Percentiles rank a stretch among this genome's conserved stretches.
These are phyloP conservation scores for Plasmodium knowlesi DNA, from an alignment of 169 alveolate genomes.

Conservation along the genomic window DNA sequence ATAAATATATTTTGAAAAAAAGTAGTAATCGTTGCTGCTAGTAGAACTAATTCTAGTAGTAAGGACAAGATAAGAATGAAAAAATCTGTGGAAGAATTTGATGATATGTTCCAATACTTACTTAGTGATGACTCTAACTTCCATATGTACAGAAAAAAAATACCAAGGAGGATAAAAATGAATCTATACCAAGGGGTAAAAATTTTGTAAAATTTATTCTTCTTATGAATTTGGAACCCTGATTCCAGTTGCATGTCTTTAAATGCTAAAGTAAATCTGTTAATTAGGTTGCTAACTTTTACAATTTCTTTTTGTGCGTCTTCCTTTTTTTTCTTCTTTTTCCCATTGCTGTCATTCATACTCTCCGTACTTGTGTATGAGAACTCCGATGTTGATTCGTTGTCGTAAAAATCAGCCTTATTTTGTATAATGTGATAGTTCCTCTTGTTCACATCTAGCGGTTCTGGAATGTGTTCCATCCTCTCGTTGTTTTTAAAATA, in stretches of 20 bases:
- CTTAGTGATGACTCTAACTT: conserved; percentile 57
- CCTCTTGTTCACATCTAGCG: conserved; percentile 66
- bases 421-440: conserved; percentile 72
- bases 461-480: conserved; percentile 76
- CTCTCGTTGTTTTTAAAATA: conserved; percentile 69
- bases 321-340: conserved; percentile 36
- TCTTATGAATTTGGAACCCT: conserved; percentile 80
- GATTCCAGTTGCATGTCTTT: conserved; percentile 85
- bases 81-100: conserved; percentile 38
- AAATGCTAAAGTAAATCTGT: conserved; percentile 81
- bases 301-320: conserved; percentile 67
- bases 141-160: conserved; percentile 76
- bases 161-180: conserved; percentile 75
- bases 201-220: conserved; percentile 78
- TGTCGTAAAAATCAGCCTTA: conserved; percentile 41
- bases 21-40: conserved; percentile 69
- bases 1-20: conserved; percentile 67
- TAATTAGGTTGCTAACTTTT: conserved; percentile 75
- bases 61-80: conserved; percentile 41
- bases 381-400: conserved; percentile 60
- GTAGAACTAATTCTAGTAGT: conserved; percentile 51
- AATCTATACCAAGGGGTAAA: conserved; percentile 82
- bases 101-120: conserved; percentile 42
- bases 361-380: conserved; percentile 70
- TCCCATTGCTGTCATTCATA: conserved; percentile 45